Base-by-base conservation (phyloP, 495 filamentous ascomycete species). In the Venustampulla echinocandica region DNA sequence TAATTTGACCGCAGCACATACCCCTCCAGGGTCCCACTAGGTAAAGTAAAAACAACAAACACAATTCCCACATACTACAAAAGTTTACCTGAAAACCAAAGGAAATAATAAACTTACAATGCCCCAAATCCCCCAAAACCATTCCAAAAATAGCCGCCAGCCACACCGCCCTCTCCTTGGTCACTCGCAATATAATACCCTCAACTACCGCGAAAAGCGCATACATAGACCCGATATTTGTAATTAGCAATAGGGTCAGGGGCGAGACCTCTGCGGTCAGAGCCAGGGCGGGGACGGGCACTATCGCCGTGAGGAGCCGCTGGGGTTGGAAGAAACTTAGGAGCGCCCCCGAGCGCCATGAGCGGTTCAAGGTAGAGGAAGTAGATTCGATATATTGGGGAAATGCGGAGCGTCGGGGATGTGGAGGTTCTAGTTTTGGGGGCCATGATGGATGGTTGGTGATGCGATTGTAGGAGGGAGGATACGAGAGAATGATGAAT, bases 361-460 rank as follows among this genome's bases (percentile, higher is more conserved):
- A 52, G 5, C 24, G 53, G 53, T 18, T 56, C 53, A 19, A 56
- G n/a, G 52, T 46, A 42, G 35, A 55, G 52, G 47, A 55, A 50
- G 32, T 40, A 55, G 42, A 55, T 47, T 7, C 20, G 25, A 43
- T 50, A 55, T 24, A 42, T 25, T 15, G 44, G 52, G 20, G 52
- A 32, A 30, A 47, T 50, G 6, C 19, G 11, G 20, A 23, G 42
- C 15, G 17, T n/a, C 23, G 24, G 23, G 9, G n/a, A 30, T 9
- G 21, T 22, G 23, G 7, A 17, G 21, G 42, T 30, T 6, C 11
- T 20, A 3, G 20, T 44, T 32, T 25, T 28, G 23, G 24, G 5
- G 37, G n/a, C n/a, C n/a, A n/a, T n/a, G n/a, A n/a, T n/a, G n/a
- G n/a, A n/a, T n/a, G n/a, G n/a, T n/a, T n/a, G n/a, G n/a, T n/a